A percentile compares a stretch with the other conserved stretches of the same genome.
Conservation (phyloP, 2,329 filamentous ascomycete genomes). For the Pseudogymnoascus sp. region DNA sequence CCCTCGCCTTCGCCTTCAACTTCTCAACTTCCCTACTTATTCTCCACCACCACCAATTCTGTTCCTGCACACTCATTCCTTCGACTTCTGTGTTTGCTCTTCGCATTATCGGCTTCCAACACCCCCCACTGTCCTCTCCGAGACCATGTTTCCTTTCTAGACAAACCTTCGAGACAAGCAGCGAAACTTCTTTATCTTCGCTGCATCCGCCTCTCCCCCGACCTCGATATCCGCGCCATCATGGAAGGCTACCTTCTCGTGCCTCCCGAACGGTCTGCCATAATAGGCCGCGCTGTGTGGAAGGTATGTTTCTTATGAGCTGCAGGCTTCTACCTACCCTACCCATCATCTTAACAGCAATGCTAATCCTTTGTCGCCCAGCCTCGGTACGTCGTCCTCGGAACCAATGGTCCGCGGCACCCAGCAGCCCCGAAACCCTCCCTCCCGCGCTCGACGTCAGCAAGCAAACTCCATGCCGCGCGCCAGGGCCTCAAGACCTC, state of each 20-base stretch:
- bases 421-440: slow-evolving; percentile 9
- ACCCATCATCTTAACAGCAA: neutral
- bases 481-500: slow-evolving; percentile 21
- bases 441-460: slow-evolving; percentile 12
- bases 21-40: neutral
- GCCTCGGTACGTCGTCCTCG: slow-evolving; percentile 54
- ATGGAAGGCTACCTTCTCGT: slow-evolving; percentile 46
- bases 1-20: slow-evolving; percentile 4
- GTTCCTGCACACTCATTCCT: neutral
- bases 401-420: slow-evolving; percentile 30
- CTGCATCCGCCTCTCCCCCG: neutral
- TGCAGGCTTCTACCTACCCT: neutral
- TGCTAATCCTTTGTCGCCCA: slow-evolving; percentile 25
- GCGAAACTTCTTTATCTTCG: slow-evolving; percentile 6
- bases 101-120: neutral
- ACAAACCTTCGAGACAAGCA: neutral
- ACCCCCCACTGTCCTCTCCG: neutral
- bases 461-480: slow-evolving; percentile 9
- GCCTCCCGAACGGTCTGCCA: slow-evolving; percentile 45
- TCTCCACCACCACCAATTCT: slow-evolving; percentile 1
- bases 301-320: slow-evolving; percentile 35
- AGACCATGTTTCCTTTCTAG: slow-evolving; percentile 5
- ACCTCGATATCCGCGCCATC: neutral
- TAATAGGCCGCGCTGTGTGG: slow-evolving; percentile 45
- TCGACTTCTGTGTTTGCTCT: neutral